These are phyloP conservation scores for Starmerella roubikii DNA, from an alignment of 805 yeast genomes.

Conservation along the genomic window DNA sequence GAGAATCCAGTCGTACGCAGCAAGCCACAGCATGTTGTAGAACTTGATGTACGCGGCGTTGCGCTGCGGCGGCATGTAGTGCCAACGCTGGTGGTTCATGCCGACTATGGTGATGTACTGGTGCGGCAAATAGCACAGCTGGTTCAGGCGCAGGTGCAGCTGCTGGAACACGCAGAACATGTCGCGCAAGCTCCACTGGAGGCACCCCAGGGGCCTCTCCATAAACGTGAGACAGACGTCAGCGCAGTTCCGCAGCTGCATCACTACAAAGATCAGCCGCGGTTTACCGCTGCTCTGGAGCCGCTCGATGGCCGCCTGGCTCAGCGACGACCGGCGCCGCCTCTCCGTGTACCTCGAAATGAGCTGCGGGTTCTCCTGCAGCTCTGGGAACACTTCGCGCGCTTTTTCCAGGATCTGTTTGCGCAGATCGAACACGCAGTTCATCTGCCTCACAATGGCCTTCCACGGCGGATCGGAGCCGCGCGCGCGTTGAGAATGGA, in stretches of 20 bases:
- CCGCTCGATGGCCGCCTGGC: background rate
- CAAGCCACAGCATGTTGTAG: constrained; percentile 80
- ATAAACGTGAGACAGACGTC: constrained; percentile 10
- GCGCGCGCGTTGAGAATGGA: background rate
- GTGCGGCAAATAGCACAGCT: constrained; percentile 61
- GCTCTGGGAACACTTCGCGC: constrained; percentile 19
- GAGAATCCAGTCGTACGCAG: constrained; percentile 63
- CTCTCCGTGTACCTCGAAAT: constrained; percentile 3
- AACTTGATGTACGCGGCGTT: constrained; percentile 45
- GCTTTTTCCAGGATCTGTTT: constrained; percentile 20
- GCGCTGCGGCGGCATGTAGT: constrained; percentile 28
- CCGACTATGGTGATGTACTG: constrained; percentile 51
- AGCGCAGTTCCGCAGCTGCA: background rate
- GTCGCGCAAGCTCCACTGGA: constrained; percentile 3
- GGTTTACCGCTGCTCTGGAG: too few relatives aligned
- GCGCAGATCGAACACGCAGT: constrained; percentile 27
- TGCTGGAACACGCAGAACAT: constrained; percentile 60
- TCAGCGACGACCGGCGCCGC: constrained; percentile 20
- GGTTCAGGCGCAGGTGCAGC: constrained; percentile 62
- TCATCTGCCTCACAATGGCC: constrained; percentile 25
- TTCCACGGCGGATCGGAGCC: background rate
- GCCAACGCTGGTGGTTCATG: constrained; percentile 23
- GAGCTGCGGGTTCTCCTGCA: constrained; percentile 9
- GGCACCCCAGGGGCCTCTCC: constrained; percentile 16
- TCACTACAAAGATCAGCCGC: too few relatives aligned